Percentiles rank a stretch among this genome's conserved stretches.
phyloP scores from a whole-genome alignment of 2,329 filamentous ascomycete species.

The Escovopsis sp. region DNA sequence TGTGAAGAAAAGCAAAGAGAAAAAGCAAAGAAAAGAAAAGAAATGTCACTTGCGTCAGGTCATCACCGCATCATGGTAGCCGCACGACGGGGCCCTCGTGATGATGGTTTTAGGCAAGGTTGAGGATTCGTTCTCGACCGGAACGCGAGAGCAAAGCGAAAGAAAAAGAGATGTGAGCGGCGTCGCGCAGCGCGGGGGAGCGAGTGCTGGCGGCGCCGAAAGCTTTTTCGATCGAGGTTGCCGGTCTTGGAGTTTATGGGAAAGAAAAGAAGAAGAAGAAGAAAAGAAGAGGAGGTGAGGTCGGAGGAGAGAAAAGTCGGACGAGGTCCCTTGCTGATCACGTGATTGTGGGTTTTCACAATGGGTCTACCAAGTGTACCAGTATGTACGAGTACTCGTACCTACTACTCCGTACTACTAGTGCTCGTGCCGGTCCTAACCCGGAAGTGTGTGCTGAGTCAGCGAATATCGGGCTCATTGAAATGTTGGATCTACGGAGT shows the following conservation, averaged over 20 bases:
- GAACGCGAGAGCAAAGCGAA: constrained; percentile 35
- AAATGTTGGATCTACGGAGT: too few species aligned
- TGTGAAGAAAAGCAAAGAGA: background rate
- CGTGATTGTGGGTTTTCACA: constrained; percentile 10
- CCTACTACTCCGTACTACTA: too few species aligned
- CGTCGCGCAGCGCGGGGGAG: constrained; percentile 15
- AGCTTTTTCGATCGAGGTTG: constrained; percentile 18
- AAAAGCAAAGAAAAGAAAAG: background rate
- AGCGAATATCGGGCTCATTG: too few species aligned
- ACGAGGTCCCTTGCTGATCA: constrained; percentile 8
- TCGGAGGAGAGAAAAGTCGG: constrained; percentile 7
- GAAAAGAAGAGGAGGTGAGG: background rate
- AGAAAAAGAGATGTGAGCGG: constrained; percentile 26
- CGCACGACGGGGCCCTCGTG: constrained; percentile 49
- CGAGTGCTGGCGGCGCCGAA: constrained; percentile 21
- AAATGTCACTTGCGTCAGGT: constrained; percentile 51
- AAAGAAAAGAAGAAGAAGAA: background rate
- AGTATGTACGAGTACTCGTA: too few species aligned
- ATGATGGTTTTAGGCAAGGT: constrained; percentile 55
- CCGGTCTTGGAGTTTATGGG: constrained; percentile 31
- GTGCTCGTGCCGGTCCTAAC: too few species aligned
- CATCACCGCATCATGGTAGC: constrained; percentile 54
- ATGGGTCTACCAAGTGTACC: too few species aligned
- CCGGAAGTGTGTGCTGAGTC: too few species aligned
- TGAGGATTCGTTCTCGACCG: constrained; percentile 41